phyloP scores from a whole-genome alignment of 768 basidiomycete genomes.

The Boletus rex-veris region DNA sequence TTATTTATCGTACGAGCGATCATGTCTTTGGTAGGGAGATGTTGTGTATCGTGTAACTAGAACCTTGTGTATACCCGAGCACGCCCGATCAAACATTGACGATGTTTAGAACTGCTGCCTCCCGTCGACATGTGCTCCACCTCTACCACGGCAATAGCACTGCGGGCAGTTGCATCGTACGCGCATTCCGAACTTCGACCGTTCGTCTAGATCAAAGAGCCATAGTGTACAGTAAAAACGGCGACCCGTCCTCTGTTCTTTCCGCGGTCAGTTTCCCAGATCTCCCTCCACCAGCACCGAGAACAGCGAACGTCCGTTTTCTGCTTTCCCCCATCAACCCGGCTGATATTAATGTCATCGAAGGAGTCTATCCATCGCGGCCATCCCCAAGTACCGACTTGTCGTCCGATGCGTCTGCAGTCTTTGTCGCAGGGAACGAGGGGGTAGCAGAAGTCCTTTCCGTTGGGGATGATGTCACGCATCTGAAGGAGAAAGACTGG shows the following conservation, averaged over 20 bases:
- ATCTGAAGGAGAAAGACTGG: constrained; percentile 59
- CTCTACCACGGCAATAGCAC: not conserved
- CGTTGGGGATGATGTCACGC: constrained; percentile 52
- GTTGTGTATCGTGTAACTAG: too few relatives aligned
- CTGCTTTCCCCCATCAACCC: constrained; percentile 77
- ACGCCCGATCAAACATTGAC: too few relatives aligned
- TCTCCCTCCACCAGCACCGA: constrained; percentile 51
- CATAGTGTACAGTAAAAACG: constrained; percentile 58
- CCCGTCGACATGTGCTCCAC: not conserved
- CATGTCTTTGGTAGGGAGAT: too few relatives aligned
- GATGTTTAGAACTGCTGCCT: constrained; percentile 1
- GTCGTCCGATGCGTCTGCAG: constrained; percentile 31
- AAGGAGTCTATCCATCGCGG: constrained; percentile 77
- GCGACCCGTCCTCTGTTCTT: constrained; percentile 62
- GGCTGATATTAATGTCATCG: constrained; percentile 75
- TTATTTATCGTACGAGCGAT: not conserved
- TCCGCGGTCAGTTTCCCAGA: constrained; percentile 47
- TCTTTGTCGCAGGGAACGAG: constrained; percentile 74
- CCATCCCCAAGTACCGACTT: constrained; percentile 42
- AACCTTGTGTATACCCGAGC: not conserved
- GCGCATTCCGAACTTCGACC: constrained; percentile 33
- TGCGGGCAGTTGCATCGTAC: not conserved
- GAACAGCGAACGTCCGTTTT: constrained; percentile 62
- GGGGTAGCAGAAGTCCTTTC: constrained; percentile 65
- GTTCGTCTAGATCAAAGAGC: constrained; percentile 48